These are phyloP conservation scores for Galeopsis tetrahit DNA, from an alignment of 257 asterid genomes.

Conservation along the genomic window DNA sequence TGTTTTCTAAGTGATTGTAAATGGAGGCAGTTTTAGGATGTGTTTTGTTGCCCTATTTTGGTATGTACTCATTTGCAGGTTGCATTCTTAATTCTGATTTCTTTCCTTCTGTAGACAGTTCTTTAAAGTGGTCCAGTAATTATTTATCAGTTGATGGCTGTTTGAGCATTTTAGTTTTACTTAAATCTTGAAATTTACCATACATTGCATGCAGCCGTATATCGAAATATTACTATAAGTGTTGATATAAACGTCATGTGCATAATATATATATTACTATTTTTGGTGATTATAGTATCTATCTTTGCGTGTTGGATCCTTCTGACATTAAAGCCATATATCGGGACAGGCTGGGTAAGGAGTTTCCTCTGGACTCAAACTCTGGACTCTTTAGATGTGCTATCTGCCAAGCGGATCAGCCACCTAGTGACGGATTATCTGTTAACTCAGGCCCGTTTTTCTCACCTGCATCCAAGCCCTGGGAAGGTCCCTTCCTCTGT, in stretches of 20 bases:
- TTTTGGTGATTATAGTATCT: background rate
- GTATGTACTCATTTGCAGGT: background rate
- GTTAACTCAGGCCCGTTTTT: constrained; percentile 88
- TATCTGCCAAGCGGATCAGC: constrained; percentile 93
- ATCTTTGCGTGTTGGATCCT: background rate
- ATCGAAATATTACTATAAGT: too few relatives aligned
- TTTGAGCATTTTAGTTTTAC: background rate
- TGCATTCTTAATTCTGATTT: background rate
- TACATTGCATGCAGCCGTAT: background rate
- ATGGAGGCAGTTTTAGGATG: constrained; percentile 14
- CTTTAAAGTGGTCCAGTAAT: background rate
- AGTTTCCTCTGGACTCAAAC: constrained; percentile 71
- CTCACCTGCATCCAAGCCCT: constrained; percentile 91
- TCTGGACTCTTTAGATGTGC: constrained; percentile 94
- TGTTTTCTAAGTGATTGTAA: background rate
- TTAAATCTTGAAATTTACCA: background rate
- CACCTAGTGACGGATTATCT: constrained; percentile 75
- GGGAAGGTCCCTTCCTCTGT: constrained; percentile 99
- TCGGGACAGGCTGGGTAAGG: constrained; percentile 85
- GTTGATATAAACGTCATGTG: too few relatives aligned
- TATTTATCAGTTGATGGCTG: background rate
- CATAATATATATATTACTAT: background rate
- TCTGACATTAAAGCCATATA: constrained; percentile 20
- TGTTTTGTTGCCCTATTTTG: background rate
- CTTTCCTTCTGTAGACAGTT: background rate